Percentiles rank a stretch among this genome's conserved stretches.
Conservation (phyloP, 345 rosid species). For the Streptanthus diversifolius region DNA sequence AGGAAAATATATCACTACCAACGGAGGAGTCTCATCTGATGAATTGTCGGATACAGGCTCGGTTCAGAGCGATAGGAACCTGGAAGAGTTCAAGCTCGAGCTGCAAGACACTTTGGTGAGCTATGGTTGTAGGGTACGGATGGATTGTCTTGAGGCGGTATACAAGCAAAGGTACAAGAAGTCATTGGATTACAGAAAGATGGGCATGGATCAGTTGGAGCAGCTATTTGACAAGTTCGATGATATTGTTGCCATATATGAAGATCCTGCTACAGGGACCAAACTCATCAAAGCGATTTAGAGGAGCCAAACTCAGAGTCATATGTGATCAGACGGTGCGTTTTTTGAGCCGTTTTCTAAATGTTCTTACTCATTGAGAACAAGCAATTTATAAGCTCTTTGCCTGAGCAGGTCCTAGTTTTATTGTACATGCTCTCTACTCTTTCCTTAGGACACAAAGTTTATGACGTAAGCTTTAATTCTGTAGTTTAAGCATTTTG, state of each 20-base stretch:
- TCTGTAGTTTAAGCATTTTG: not conserved
- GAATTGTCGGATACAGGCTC: slow-evolving; percentile 51
- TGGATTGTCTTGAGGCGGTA: slow-evolving; percentile 75
- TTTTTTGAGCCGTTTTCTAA: not conserved
- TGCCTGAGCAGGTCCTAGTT: not conserved
- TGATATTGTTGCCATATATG: slow-evolving; percentile 62
- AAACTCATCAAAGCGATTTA: slow-evolving; percentile 48
- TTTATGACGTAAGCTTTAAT: not conserved
- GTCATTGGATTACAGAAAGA: slow-evolving; percentile 45
- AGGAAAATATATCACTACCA: slow-evolving; percentile 42
- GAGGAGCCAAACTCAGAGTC: not conserved
- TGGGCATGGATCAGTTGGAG: slow-evolving; percentile 68
- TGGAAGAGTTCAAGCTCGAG: slow-evolving; percentile 74
- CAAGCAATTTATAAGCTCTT: not conserved
- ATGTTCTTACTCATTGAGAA: not conserved
- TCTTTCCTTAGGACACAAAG: not conserved
- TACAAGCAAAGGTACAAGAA: slow-evolving; percentile 85
- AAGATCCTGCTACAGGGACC: slow-evolving; percentile 56
- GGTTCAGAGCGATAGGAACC: slow-evolving; percentile 31
- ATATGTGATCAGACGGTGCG: not conserved
- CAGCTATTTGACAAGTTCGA: slow-evolving; percentile 64
- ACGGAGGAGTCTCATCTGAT: slow-evolving; percentile 54
- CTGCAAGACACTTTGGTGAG: slow-evolving; percentile 86
- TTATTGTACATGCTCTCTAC: slow-evolving; percentile 20
- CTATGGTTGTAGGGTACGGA: slow-evolving; percentile 62